phyloP scores from a whole-genome alignment of 768 basidiomycete genomes.

The Rhodosporidiobolus sp. region DNA sequence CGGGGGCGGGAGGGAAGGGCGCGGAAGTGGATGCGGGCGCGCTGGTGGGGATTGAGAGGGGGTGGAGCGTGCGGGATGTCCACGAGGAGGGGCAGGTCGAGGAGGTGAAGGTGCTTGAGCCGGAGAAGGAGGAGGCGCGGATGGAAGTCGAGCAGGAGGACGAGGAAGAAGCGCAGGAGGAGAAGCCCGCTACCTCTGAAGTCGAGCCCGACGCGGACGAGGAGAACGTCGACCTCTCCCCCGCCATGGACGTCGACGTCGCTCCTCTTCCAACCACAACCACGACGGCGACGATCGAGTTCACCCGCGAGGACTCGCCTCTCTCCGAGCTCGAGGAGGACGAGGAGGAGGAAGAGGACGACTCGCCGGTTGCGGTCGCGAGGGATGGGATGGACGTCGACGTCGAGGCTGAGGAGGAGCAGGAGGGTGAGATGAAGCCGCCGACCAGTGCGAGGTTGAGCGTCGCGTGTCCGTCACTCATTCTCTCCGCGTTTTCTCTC shows the following conservation, averaged over 20 bases:
- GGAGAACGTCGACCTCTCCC: background rate
- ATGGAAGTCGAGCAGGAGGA: constrained; percentile 1
- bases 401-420: background rate
- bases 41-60: constrained; percentile 33
- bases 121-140: background rate
- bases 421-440: constrained; percentile 1
- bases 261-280: background rate
- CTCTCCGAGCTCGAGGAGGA: constrained; percentile 11
- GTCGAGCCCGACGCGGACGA: background rate
- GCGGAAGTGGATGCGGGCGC: constrained; percentile 25
- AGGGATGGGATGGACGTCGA: background rate
- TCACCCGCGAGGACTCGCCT: constrained; percentile 2
- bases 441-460: constrained; percentile 1
- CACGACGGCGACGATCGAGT: background rate
- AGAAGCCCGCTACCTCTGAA: background rate
- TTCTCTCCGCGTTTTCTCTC: background rate
- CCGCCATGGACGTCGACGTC: background rate
- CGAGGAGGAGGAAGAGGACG: background rate
- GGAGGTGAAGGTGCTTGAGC: background rate
- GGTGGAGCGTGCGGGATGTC: constrained; percentile 32
- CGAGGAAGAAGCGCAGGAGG: background rate
- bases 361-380: background rate
- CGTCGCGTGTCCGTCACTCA: constrained; percentile 1
- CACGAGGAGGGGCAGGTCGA: too few relatives aligned
- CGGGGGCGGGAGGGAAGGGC: constrained; percentile 5